Conservation (phyloP, 164 flowering plant genomes). For the Cinnamomum chago region DNA sequence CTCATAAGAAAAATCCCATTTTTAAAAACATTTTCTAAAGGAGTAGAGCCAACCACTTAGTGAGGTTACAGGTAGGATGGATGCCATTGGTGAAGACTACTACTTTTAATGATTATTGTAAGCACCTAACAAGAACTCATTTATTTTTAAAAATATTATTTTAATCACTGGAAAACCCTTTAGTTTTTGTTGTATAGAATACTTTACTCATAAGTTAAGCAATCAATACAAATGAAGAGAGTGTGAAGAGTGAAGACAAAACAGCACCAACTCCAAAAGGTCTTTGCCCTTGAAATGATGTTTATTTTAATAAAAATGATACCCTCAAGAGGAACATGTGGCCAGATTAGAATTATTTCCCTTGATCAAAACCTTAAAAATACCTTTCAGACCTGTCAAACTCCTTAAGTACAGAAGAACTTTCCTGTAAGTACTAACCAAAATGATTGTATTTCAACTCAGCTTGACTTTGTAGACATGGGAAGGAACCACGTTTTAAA, state of each 20-base stretch:
- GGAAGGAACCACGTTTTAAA: background rate
- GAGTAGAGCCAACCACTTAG: conserved; percentile 8
- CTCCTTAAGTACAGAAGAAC: conserved; percentile 8
- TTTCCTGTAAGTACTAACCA: background rate
- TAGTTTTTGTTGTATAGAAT: background rate
- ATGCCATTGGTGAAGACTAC: conserved; percentile 6
- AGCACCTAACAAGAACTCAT: background rate
- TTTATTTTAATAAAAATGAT: conserved; percentile 1
- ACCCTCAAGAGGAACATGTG: conserved; percentile 15
- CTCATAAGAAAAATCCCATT: background rate
- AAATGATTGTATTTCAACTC: background rate
- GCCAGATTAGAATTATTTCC: conserved; percentile 1
- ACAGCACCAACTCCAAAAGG: conserved; percentile 17
- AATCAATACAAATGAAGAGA: conserved; percentile 7
- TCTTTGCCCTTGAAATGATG: background rate
- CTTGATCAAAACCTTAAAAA: background rate
- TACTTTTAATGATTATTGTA: conserved; percentile 9
- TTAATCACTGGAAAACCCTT: background rate
- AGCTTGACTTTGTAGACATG: background rate
- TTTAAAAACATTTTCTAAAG: conserved; percentile 2
- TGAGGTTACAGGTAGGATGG: conserved; percentile 3
- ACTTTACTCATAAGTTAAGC: background rate
- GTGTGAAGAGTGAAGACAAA: conserved; percentile 15
- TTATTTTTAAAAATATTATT: conserved; percentile 1
- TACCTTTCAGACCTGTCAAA: background rate